Base-by-base conservation (phyloP, 768 basidiomycete genomes). In the Tulasnella sp. region DNA sequence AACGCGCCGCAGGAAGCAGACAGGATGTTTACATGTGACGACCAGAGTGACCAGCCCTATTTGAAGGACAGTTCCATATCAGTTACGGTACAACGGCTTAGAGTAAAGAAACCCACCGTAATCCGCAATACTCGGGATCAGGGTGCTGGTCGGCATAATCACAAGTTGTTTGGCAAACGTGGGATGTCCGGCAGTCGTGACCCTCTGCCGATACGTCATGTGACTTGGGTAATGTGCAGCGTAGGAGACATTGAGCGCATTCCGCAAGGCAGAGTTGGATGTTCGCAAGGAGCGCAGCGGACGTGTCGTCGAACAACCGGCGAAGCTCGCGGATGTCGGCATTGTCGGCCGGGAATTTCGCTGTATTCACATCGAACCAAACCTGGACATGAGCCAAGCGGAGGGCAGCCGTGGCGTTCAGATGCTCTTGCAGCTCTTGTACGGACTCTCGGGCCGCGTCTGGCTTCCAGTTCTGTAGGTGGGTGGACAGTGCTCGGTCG, bases 161-260 rank as follows among this genome's bases (percentile, higher is more conserved):
- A 45, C 54, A 56, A 17, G 14, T 43, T 1, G 15, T 17, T 3
- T 27, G n/a, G 40, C 54, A 56, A 4, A 2, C 3, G 19, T 56
- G 54, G 11, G 54, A 56, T 9, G 54, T 56, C 11, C 31, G 40
- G 25, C 54, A 56, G 29, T 56, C 40, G 40, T 56, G 54, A 14
- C 8, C 7, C 14, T 15, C 17, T 1, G 31, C 4, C 9, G n/a
- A n/a, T n/a, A n/a, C n/a, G n/a, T 25, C 1, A 29, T 56, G 54
- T 17, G 41, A 27, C n/a, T 12, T 43, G 15, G 19, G 25, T 4
- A 56, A 42, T 29, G 34, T 42, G 40, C 54, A 56, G 23, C 14
- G 54, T n/a, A 56, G 41, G 9, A 19, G 54, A 32, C 54, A 56
- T 25, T 6, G 19, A 19, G 2, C 15, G 43, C 54, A 56, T 29